phyloP scores from a whole-genome alignment of 2,329 filamentous ascomycete genomes.

The Coniochaeta sp. region DNA sequence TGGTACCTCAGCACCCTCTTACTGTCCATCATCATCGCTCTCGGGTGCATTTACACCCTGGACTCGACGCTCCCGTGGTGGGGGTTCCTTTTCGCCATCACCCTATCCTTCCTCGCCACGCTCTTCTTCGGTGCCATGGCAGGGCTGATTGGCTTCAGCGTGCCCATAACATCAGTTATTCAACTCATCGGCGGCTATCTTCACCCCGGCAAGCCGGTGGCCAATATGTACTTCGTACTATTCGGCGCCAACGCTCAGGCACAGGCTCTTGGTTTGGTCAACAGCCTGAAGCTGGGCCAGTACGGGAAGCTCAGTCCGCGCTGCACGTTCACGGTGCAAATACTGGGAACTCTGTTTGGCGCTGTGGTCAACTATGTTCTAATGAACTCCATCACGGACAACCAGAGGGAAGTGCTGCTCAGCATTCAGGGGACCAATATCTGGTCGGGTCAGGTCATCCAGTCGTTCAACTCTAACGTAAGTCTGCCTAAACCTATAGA shows the following conservation, averaged over 20 bases:
- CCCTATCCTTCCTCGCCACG: slow-evolving; percentile 25
- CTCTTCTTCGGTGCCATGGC: slow-evolving; percentile 31
- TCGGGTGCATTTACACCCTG: slow-evolving; percentile 27
- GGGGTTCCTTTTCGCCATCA: slow-evolving; percentile 30
- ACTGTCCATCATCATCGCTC: slow-evolving; percentile 24
- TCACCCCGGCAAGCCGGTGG: slow-evolving; percentile 28
- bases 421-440: slow-evolving; percentile 33
- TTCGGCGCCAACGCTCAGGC: slow-evolving; percentile 23
- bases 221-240: slow-evolving; percentile 36
- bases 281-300: slow-evolving; percentile 28
- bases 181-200: slow-evolving; percentile 43
- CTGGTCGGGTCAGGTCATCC: slow-evolving; percentile 40
- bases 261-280: slow-evolving; percentile 23
- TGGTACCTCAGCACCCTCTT: slow-evolving; percentile 31
- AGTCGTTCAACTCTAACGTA: slow-evolving; percentile 33
- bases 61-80: slow-evolving; percentile 30
- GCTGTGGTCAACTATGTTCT: slow-evolving; percentile 36
- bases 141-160: slow-evolving; percentile 31
- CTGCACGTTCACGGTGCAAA: slow-evolving; percentile 35
- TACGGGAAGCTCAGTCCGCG: slow-evolving; percentile 29
- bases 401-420: slow-evolving; percentile 31
- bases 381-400: slow-evolving; percentile 34
- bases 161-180: slow-evolving; percentile 21
- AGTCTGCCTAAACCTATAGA: not conserved
- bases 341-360: slow-evolving; percentile 31